phyloP scores from a whole-genome alignment of 2,329 filamentous ascomycete species.

The Fusarium dlaminii region DNA sequence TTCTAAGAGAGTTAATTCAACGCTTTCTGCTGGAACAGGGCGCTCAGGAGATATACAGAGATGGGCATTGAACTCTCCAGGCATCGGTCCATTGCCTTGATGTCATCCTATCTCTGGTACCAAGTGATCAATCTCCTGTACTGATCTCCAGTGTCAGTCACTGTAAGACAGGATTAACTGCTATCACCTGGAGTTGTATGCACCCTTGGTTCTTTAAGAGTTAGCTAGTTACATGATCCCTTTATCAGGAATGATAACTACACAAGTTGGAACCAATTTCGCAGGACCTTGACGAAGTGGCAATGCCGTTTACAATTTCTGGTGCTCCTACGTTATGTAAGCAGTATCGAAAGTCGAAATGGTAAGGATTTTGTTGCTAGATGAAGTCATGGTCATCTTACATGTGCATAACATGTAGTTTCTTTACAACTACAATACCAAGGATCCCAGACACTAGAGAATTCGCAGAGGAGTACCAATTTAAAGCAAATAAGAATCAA shows the following conservation, averaged over 20 bases:
- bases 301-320: neutral
- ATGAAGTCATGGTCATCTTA: neutral
- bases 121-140: too few species aligned
- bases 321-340: rapidly evolving
- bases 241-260: neutral
- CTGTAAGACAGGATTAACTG: rapidly evolving
- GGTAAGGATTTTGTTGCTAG: rapidly evolving
- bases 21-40: neutral
- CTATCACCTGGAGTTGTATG: neutral
- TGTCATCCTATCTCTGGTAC: neutral
- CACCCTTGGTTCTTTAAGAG: too few species aligned
- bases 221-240: neutral
- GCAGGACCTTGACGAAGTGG: neutral
- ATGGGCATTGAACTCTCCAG: neutral
- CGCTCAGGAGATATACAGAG: neutral
- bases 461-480: neutral
- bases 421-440: neutral
- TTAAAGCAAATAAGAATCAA: neutral
- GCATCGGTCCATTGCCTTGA: neutral
- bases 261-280: too few species aligned
- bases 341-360: neutral
- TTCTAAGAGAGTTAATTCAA: neutral
- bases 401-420: neutral
- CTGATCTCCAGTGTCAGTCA: neutral
- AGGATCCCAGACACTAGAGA: neutral